These are phyloP conservation scores for Rosa chinensis DNA, from an alignment of 306 rosid genomes.

Conservation along the genomic window DNA sequence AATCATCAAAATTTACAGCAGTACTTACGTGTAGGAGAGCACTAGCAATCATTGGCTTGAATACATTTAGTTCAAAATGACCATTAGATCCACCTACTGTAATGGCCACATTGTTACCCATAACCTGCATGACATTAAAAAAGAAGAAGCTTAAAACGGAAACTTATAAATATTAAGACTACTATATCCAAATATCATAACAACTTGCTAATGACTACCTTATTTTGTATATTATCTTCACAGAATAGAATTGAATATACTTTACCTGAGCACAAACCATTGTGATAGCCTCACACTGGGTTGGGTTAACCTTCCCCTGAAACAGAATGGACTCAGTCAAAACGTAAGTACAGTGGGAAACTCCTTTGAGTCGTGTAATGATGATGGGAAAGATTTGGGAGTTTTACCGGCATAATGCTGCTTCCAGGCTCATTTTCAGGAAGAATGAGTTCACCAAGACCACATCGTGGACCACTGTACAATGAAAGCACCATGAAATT, in stretches of 20 bases:
- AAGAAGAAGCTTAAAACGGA: neutral
- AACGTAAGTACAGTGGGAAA: constrained; percentile 17
- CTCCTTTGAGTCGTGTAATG: constrained; percentile 15
- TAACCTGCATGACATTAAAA: constrained; percentile 54
- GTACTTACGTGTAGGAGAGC: constrained; percentile 76
- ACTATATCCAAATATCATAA: constrained; percentile 7
- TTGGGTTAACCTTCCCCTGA: constrained; percentile 99
- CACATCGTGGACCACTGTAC: constrained; percentile 96
- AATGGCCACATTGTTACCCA: constrained; percentile 94
- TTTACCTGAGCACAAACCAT: constrained; percentile 99
- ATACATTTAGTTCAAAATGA: constrained; percentile 98
- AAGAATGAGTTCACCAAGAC: constrained; percentile 98
- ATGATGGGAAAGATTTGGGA: constrained; percentile 21
- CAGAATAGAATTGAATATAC: neutral
- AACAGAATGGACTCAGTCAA: constrained; percentile 32
- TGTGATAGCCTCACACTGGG: constrained; percentile 98
- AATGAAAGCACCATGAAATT: constrained; percentile 27
- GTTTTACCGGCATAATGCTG: constrained; percentile 97
- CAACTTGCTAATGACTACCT: constrained; percentile 11
- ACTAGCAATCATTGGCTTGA: constrained; percentile 90
- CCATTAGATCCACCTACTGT: constrained; percentile 97
- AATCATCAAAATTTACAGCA: constrained; percentile 1
- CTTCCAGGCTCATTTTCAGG: constrained; percentile 99
- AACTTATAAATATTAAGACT: neutral
- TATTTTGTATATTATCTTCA: constrained; percentile 12